A percentile compares a stretch with the other conserved stretches of the same genome.
Evolutionary conservation across 1,284 basidiomycete genomes (phyloP).

Genomic region (Ceratobasidium sp.): DNA sequence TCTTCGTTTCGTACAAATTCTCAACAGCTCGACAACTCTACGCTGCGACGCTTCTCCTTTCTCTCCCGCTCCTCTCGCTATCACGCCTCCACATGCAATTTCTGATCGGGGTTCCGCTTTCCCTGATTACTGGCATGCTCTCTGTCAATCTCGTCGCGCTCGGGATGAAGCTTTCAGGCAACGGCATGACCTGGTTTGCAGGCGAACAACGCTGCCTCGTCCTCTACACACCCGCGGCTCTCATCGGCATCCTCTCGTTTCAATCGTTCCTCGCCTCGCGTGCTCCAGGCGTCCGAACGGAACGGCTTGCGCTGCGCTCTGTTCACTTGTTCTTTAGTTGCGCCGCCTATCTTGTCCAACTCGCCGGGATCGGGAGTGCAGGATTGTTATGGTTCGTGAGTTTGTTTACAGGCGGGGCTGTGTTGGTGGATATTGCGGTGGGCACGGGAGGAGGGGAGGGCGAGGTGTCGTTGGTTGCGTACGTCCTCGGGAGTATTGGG

Average conservation of each 20-base stretch:
- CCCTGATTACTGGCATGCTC: slow-evolving; percentile 70
- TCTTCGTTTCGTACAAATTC: slow-evolving; percentile 80
- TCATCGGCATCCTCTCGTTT: slow-evolving; percentile 67
- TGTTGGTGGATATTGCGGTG: slow-evolving; percentile 59
- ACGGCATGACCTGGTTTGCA: slow-evolving; percentile 83
- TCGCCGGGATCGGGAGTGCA: slow-evolving; percentile 48
- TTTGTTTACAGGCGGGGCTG: slow-evolving; percentile 45
- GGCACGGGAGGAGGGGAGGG: slow-evolving; percentile 47
- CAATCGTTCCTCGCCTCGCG: slow-evolving; percentile 64
- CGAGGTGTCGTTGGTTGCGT: slow-evolving; percentile 71
- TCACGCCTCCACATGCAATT: slow-evolving; percentile 55
- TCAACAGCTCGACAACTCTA: slow-evolving; percentile 80
- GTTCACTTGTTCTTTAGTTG: slow-evolving; percentile 49
- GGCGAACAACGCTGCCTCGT: slow-evolving; percentile 78
- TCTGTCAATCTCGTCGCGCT: slow-evolving; percentile 80
- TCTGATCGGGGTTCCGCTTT: slow-evolving; percentile 61
- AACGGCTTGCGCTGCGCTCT: slow-evolving; percentile 35
- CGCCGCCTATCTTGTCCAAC: slow-evolving; percentile 50
- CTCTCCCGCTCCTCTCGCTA: slow-evolving; percentile 60
- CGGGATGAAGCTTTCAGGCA: slow-evolving; percentile 77
- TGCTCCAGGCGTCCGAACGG: slow-evolving; percentile 54
- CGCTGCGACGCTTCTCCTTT: slow-evolving; percentile 59
- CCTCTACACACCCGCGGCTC: slow-evolving; percentile 83
- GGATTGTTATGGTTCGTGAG: slow-evolving; percentile 48
- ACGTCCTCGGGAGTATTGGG: slow-evolving; percentile 73